phyloP scores from a whole-genome alignment of 805 yeast genomes.

The Yamadazyma ubonensis region DNA sequence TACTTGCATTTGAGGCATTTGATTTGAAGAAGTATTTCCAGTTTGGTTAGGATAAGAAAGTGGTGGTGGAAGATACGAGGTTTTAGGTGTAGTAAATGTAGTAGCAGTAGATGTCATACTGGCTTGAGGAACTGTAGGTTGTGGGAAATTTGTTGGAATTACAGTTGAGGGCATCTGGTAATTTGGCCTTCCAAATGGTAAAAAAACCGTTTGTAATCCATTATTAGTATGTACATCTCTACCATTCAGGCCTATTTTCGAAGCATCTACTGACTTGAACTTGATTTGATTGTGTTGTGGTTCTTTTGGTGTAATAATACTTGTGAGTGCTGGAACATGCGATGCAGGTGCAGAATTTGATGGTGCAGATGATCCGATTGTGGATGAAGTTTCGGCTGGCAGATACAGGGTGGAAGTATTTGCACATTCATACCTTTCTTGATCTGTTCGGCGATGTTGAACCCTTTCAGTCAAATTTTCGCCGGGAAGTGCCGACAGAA shows the following conservation, averaged over 20 bases:
- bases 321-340: constrained; percentile 2
- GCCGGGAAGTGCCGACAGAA: constrained; percentile 5
- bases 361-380: not conserved
- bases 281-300: not conserved
- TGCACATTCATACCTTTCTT: not conserved
- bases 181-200: constrained; percentile 8
- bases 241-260: not conserved
- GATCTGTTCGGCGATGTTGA: not conserved
- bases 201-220: constrained; percentile 11
- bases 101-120: not conserved
- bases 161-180: not conserved
- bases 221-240: constrained; percentile 7
- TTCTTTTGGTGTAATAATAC: constrained; percentile 2
- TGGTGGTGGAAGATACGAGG: constrained; percentile 9
- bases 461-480: not conserved
- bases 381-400: not conserved
- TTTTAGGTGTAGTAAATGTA: not conserved
- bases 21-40: not conserved
- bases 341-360: constrained; percentile 1
- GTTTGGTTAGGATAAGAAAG: constrained; percentile 3
- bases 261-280: constrained; percentile 8
- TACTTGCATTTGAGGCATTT: not conserved
- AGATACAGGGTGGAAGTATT: not conserved
- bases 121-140: not conserved
- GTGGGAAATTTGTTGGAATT: not conserved